Percentiles rank a stretch among this genome's conserved stretches.
Conservation (phyloP, 2,329 filamentous ascomycete genomes). For the Allantophomopsis lycopodina region DNA sequence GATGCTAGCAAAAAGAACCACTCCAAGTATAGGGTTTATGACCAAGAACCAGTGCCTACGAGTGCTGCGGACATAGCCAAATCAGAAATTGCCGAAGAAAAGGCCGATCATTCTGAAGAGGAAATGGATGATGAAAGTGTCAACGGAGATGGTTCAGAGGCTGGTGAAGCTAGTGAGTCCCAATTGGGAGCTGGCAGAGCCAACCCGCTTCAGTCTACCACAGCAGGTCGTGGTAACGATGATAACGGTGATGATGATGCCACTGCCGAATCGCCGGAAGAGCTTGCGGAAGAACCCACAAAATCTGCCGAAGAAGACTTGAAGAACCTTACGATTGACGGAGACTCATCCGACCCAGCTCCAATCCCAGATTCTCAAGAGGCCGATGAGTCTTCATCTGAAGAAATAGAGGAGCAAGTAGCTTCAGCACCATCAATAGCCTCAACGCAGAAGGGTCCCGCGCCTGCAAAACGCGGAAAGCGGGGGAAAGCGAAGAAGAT, state of each 20-base stretch:
- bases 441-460: constrained; percentile 28
- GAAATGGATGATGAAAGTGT: not conserved
- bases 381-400: constrained; percentile 5
- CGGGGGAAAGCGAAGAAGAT: constrained; percentile 76
- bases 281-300: constrained; percentile 13
- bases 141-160: not conserved
- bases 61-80: not conserved
- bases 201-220: not conserved
- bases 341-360: not conserved
- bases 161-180: not conserved
- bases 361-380: not conserved
- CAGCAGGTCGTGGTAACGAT: constrained; percentile 1
- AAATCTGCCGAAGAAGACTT: constrained; percentile 13
- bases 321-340: not conserved
- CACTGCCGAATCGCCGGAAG: not conserved
- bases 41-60: constrained; percentile 7
- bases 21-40: constrained; percentile 55
- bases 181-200: not conserved
- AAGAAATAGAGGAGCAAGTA: constrained; percentile 11
- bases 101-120: not conserved
- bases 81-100: not conserved
- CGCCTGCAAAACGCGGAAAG: constrained; percentile 55
- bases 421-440: constrained; percentile 13
- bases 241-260: constrained; percentile 1
- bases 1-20: constrained; percentile 76